phyloP scores from a whole-genome alignment of 768 basidiomycete species.

The Nidularia sp. region DNA sequence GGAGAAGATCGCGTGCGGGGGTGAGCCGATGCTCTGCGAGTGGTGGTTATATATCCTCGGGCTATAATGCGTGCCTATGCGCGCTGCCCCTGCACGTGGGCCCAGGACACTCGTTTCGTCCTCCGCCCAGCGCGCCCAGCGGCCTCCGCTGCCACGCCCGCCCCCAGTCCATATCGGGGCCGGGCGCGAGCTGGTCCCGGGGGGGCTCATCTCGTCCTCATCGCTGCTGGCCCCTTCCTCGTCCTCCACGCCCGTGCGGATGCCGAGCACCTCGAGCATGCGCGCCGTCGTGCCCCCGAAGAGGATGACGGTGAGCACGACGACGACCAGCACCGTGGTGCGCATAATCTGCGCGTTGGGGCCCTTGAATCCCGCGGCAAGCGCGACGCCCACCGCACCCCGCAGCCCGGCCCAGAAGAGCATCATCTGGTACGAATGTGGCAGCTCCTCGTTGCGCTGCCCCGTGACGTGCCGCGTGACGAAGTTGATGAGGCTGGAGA shows the following conservation, averaged over 20 bases:
- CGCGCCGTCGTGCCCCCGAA: constrained; percentile 97
- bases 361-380: constrained; percentile 96
- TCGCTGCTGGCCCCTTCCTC: constrained; percentile 63
- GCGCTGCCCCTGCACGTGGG: constrained; percentile 17
- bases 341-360: constrained; percentile 86
- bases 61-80: constrained; percentile 56
- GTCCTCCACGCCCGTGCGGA: constrained; percentile 92
- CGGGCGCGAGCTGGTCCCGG: constrained; percentile 3
- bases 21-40: constrained; percentile 12
- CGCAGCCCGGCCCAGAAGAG: constrained; percentile 97
- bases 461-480: constrained; percentile 82
- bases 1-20: constrained; percentile 47
- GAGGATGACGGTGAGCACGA: constrained; percentile 89
- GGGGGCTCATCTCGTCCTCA: constrained; percentile 40
- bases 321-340: constrained; percentile 92
- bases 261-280: constrained; percentile 97
- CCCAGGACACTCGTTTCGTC: background rate
- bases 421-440: constrained; percentile 99
- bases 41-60: constrained; percentile 60
- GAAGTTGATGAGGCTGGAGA: constrained; percentile 93
- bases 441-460: constrained; percentile 84
- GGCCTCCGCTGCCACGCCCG: constrained; percentile 21
- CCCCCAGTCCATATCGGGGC: background rate
- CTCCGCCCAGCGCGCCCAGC: constrained; percentile 21
- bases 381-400: constrained; percentile 95